These are phyloP conservation scores for Crithidia bombi DNA, from an alignment of 208 protist genomes.

Conservation along the genomic window DNA sequence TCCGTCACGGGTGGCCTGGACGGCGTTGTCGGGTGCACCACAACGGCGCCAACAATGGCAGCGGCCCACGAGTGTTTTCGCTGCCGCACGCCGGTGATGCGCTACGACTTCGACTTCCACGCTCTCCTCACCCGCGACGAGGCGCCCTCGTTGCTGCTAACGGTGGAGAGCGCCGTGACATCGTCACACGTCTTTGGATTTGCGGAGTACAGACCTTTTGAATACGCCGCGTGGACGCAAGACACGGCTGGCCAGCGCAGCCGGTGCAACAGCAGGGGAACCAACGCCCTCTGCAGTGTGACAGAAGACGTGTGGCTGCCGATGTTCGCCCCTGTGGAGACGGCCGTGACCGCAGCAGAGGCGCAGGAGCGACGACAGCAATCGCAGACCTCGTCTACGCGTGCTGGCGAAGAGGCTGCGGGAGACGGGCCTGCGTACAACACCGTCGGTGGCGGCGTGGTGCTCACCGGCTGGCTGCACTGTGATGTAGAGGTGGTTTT, in stretches of 20 bases:
- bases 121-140: slow-evolving; percentile 34
- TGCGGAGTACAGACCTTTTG: slow-evolving; percentile 43
- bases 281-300: slow-evolving; percentile 7
- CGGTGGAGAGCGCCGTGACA: slow-evolving; percentile 39
- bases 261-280: not conserved
- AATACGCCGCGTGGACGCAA: not conserved
- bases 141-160: slow-evolving; percentile 48
- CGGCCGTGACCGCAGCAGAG: slow-evolving; percentile 7
- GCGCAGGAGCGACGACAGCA: slow-evolving; percentile 6
- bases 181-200: slow-evolving; percentile 48
- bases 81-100: slow-evolving; percentile 39
- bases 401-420: not conserved
- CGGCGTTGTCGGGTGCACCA: slow-evolving; percentile 11
- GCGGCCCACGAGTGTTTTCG: not conserved
- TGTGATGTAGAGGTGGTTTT: slow-evolving; percentile 44
- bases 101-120: slow-evolving; percentile 44
- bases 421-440: not conserved
- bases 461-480: slow-evolving; percentile 47
- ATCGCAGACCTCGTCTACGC: not conserved
- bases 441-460: slow-evolving; percentile 1
- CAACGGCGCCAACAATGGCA: not conserved
- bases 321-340: slow-evolving; percentile 26
- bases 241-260: too few relatives aligned
- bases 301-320: slow-evolving; percentile 57
- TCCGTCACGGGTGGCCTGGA: slow-evolving; percentile 29